Evolutionary conservation across 495 filamentous ascomycete species (phyloP), one percentile per base, ranked within the genome.

Genomic region (Tuber magnatum): DNA sequence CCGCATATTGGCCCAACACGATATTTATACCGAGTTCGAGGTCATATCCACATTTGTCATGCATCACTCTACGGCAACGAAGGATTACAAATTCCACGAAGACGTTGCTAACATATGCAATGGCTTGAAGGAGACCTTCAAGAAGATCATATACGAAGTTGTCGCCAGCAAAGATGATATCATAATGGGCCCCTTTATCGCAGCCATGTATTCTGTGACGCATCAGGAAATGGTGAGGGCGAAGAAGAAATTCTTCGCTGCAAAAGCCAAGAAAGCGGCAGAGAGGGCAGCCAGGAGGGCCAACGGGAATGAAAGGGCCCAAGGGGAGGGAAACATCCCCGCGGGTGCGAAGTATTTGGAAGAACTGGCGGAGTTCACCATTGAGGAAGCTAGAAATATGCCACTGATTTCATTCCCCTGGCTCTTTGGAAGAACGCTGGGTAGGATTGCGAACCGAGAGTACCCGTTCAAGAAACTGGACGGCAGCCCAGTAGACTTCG

Each of bases 331-430:
- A 28, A 35, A n/a, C 65, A 39, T 35, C 41, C 35, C 40, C 46
- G 14, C 56, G 28, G 4, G 32, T 1, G 69, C 65, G 69, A 71
- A 74, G 69, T 71, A 74, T n/a, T 10, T 61, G 22, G 48, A 74
- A 43, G 39, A 16, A 18, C 22, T 76, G 0, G 80, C 84, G 0
- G 85, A 85, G 9, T 71, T 69, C 61, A 65, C 68, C 12, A 70
- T 44, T 39, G 46, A 71, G 35, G 79, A 78, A 35, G 28, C 72
- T 18, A 71, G 51, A n/a, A 48, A 71, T 56, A 88, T 93, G 85
- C 95, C 96, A 0, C 83, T 98, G 38, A 95, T 97, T 80, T 94
- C 90, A 79, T 98, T 97, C 80, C 94, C 95, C 0, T 99, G 95
- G 96, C 82, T 98, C 14, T 96, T 98, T 73, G 85, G 87, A 0